phyloP scores from a whole-genome alignment of 1,284 basidiomycete genomes.

The Ceratobasidium theobromae region DNA sequence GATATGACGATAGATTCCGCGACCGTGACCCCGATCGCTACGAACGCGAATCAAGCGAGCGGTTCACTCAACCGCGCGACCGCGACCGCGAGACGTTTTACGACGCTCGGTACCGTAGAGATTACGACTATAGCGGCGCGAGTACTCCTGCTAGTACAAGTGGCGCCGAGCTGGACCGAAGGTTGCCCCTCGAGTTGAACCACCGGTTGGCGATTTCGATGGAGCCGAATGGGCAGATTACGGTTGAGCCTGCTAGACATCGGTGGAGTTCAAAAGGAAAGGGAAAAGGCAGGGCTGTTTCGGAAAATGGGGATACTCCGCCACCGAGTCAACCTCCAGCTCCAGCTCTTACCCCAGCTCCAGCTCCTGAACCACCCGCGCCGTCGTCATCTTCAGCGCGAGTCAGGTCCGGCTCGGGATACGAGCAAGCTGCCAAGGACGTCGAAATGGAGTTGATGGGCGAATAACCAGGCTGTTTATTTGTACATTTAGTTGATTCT shows the following conservation, averaged over 20 bases:
- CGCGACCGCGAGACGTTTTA: background rate
- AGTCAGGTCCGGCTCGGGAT: too few relatives aligned
- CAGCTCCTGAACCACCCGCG: too few relatives aligned
- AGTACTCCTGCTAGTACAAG: too few relatives aligned
- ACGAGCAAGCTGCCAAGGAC: slow-evolving; percentile 23
- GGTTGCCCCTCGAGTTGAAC: too few relatives aligned
- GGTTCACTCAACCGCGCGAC: background rate
- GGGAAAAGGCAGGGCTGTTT: background rate
- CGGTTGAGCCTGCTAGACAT: too few relatives aligned
- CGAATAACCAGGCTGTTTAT: background rate
- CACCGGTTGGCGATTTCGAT: background rate
- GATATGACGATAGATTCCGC: background rate
- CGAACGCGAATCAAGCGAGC: background rate
- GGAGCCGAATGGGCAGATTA: background rate
- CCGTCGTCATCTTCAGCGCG: too few relatives aligned
- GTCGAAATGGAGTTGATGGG: slow-evolving; percentile 31
- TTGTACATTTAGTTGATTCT: background rate
- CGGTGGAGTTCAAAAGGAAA: too few relatives aligned
- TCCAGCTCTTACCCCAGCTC: too few relatives aligned
- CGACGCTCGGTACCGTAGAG: background rate
- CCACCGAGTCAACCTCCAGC: too few relatives aligned
- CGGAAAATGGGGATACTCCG: too few relatives aligned
- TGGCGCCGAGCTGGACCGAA: too few relatives aligned
- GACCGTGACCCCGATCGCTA: background rate
- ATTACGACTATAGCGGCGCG: background rate